Conservation (phyloP, 148 eudicot genomes). For the Fagopyrum tataricum region DNA sequence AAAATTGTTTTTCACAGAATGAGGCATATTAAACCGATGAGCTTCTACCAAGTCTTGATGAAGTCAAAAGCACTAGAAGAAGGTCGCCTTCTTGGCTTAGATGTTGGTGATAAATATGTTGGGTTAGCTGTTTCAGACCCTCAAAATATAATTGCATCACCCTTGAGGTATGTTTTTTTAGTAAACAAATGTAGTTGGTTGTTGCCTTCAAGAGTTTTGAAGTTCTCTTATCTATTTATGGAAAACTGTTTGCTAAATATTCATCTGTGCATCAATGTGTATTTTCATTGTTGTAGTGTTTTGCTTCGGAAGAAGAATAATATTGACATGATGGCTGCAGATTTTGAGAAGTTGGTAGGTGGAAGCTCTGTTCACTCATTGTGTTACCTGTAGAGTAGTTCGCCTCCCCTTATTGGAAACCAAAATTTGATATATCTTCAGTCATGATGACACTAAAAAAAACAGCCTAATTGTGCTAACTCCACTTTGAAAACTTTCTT, state of each 20-base stretch:
- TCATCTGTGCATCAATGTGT: not conserved
- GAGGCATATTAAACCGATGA: slow-evolving; percentile 64
- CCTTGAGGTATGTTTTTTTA: slow-evolving; percentile 46
- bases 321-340: slow-evolving; percentile 70
- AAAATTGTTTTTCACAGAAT: slow-evolving; percentile 28
- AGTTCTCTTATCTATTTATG: slow-evolving; percentile 5
- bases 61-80: slow-evolving; percentile 30
- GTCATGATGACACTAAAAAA: not conserved
- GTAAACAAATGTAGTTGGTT: slow-evolving; percentile 5
- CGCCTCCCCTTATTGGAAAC: not conserved
- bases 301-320: slow-evolving; percentile 69
- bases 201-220: not conserved
- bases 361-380: not conserved
- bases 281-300: slow-evolving; percentile 46
- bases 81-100: slow-evolving; percentile 76
- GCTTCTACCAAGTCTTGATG: slow-evolving; percentile 59
- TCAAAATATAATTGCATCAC: slow-evolving; percentile 58
- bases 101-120: slow-evolving; percentile 90
- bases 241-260: not conserved
- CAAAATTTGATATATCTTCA: not conserved
- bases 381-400: not conserved
- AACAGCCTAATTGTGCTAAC: not conserved
- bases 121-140: slow-evolving; percentile 81
- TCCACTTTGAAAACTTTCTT: not conserved
- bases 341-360: slow-evolving; percentile 72